Evolutionary conservation across 176 grass and related monocot species (phyloP).

Genomic region (Ensete glaucum): DNA sequence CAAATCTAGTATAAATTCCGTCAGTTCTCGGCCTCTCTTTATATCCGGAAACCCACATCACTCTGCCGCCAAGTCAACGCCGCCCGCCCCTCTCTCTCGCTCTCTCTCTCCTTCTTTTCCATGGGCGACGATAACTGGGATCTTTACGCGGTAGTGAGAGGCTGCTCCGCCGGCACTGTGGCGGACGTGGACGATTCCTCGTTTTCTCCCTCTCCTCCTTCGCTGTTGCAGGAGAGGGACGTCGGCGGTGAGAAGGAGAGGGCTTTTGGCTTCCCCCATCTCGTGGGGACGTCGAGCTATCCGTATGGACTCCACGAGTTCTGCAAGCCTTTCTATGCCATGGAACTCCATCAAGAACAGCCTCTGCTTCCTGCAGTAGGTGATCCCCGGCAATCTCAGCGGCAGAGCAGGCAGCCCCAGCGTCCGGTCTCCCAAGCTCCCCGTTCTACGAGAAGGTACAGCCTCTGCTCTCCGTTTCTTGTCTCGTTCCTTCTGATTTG

Average conservation of each 20-base stretch:
- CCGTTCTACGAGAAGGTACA: constrained; percentile 10
- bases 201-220: neutral
- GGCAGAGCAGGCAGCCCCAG: neutral
- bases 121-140: constrained; percentile 82
- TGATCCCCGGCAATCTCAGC: neutral
- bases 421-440: neutral
- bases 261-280: neutral
- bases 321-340: neutral
- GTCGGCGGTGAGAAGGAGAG: neutral
- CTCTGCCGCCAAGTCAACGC: neutral
- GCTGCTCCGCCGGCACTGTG: constrained; percentile 25
- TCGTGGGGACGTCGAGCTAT: neutral
- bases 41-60: neutral
- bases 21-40: too few species aligned
- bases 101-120: constrained; percentile 5
- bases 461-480: constrained; percentile 26
- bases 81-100: constrained; percentile 7
- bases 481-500: neutral
- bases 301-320: neutral
- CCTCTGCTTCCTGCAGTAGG: too few species aligned
- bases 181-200: neutral
- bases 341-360: neutral
- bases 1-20: constrained; percentile 25
- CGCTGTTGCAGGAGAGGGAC: neutral
- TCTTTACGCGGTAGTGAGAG: constrained; percentile 74